Conservation (phyloP, 495 filamentous ascomycete genomes). For the Lasiosphaeria miniovina region DNA sequence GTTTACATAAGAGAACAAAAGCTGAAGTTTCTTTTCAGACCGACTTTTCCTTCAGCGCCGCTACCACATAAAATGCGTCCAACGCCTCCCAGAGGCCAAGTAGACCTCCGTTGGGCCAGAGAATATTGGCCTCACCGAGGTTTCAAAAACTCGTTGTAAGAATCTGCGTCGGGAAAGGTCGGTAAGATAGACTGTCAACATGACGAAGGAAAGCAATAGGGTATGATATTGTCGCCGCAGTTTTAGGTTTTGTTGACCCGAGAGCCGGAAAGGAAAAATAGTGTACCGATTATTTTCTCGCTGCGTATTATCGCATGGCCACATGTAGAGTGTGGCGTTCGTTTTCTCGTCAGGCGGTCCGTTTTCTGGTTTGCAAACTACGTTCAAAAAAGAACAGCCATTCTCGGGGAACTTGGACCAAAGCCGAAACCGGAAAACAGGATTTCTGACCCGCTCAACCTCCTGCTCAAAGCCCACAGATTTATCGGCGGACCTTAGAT, state of each 20-base stretch:
- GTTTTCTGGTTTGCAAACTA: too few relatives aligned
- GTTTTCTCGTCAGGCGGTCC: too few relatives aligned
- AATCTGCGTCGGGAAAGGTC: background rate
- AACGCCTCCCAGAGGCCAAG: background rate
- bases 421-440: background rate
- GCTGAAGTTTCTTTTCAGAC: constrained; percentile 1
- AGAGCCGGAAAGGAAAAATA: constrained; percentile 9
- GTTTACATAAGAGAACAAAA: constrained; percentile 20
- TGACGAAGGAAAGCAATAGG: constrained; percentile 11
- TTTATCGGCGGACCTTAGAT: constrained; percentile 26
- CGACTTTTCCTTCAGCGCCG: constrained; percentile 9
- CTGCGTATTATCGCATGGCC: constrained; percentile 4
- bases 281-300: background rate
- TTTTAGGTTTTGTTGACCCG: background rate
- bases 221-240: constrained; percentile 19
- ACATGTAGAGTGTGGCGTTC: background rate
- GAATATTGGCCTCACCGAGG: background rate
- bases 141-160: background rate
- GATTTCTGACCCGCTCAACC: background rate
- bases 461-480: too few relatives aligned
- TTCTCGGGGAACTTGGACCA: background rate
- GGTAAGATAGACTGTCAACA: constrained; percentile 1
- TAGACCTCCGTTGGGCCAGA: too few relatives aligned
- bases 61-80: background rate
- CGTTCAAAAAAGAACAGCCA: background rate